Evolutionary conservation across 2,329 filamentous ascomycete genomes (phyloP).

Genomic region (Rhytidhysteron rufulum): DNA sequence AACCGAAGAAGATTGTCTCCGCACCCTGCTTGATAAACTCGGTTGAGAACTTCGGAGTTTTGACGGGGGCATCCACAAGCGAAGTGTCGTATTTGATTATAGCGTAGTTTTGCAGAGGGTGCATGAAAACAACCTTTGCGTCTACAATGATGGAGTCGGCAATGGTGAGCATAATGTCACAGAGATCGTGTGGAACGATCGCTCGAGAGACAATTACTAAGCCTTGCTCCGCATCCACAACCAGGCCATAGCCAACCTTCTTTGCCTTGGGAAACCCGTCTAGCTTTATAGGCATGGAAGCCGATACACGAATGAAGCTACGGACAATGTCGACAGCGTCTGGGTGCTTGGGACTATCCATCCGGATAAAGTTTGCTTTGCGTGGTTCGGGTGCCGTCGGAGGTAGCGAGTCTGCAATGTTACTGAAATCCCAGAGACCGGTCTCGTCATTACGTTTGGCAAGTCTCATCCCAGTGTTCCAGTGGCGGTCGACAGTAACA

Average conservation of each 20-base stretch:
- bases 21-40: slow-evolving; percentile 87
- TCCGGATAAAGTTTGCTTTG: slow-evolving; percentile 85
- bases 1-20: slow-evolving; percentile 95
- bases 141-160: slow-evolving; percentile 94
- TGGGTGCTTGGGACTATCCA: slow-evolving; percentile 82
- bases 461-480: slow-evolving; percentile 91
- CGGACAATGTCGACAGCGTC: slow-evolving; percentile 90
- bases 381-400: slow-evolving; percentile 67
- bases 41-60: slow-evolving; percentile 78
- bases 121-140: slow-evolving; percentile 91
- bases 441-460: slow-evolving; percentile 85
- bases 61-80: slow-evolving; percentile 89
- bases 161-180: slow-evolving; percentile 93
- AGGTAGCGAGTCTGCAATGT: slow-evolving; percentile 77
- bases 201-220: slow-evolving; percentile 91
- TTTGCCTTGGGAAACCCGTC: slow-evolving; percentile 96
- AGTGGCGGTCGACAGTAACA: slow-evolving; percentile 89
- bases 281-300: slow-evolving; percentile 90
- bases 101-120: slow-evolving; percentile 94
- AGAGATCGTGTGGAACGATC: slow-evolving; percentile 92
- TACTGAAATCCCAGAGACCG: slow-evolving; percentile 91
- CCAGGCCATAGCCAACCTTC: slow-evolving; percentile 91
- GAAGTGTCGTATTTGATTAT: slow-evolving; percentile 92
- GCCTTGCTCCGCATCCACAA: slow-evolving; percentile 96
- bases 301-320: slow-evolving; percentile 91